A percentile compares a stretch with the other conserved stretches of the same genome.
Conservation (phyloP, 257 asterid genomes). For the Rauvolfia tetraphylla region DNA sequence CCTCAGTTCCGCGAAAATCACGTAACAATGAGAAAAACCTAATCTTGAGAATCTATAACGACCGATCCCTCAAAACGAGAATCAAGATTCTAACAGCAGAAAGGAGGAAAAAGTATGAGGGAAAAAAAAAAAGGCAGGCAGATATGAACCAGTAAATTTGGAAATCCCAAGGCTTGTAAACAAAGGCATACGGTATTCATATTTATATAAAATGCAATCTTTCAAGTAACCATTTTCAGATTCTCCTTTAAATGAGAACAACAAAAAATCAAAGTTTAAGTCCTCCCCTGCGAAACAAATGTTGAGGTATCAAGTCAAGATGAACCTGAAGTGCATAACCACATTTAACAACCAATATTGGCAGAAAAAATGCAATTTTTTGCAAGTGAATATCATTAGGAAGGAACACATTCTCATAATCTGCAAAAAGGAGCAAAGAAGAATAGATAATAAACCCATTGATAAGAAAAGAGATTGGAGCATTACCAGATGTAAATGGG, state of each 20-base stretch:
- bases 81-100: not conserved
- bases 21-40: not conserved
- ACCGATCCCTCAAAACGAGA: not conserved
- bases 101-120: not conserved
- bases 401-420: not conserved
- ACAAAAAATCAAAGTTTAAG: not conserved
- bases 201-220: not conserved
- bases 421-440: not conserved
- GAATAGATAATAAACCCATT: not conserved
- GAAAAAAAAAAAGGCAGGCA: not conserved
- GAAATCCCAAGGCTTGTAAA: not conserved
- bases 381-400: not conserved
- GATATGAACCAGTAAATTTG: not conserved
- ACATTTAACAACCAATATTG: not conserved
- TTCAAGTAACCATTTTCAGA: not conserved
- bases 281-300: not conserved
- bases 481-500: slow-evolving; percentile 19
- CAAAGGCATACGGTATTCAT: not conserved
- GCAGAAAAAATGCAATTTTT: slow-evolving; percentile 2
- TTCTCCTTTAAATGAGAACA: not conserved
- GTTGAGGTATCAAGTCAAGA: not conserved
- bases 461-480: not conserved
- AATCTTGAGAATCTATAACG: not conserved
- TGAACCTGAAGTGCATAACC: not conserved
- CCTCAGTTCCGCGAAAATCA: not conserved